Conservation (phyloP, 2,329 filamentous ascomycete genomes). For the Botrytis tulipae region DNA sequence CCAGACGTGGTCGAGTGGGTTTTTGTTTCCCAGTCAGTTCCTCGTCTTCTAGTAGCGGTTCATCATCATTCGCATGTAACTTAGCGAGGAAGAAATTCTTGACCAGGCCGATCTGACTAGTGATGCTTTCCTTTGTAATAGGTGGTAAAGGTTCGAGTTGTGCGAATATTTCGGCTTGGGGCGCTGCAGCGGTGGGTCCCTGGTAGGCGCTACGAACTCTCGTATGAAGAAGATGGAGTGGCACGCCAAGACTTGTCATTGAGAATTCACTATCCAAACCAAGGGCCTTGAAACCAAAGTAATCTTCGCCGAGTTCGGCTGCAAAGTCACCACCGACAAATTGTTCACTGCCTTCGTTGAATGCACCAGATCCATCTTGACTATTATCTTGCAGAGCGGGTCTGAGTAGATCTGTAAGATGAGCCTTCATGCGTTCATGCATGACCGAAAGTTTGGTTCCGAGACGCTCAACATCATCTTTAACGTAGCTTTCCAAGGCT, state of each 20-base stretch:
- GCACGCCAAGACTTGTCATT: conserved; percentile 82
- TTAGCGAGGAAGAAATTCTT: conserved; percentile 91
- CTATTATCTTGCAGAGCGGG: conserved; percentile 81
- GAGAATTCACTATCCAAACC: conserved; percentile 91
- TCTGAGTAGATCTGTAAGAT: conserved; percentile 88
- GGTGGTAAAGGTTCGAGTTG: conserved; percentile 69
- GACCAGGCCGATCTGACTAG: conserved; percentile 79
- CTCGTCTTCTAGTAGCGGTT: conserved; percentile 88
- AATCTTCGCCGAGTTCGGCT: conserved; percentile 96
- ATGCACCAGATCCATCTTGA: conserved; percentile 82
- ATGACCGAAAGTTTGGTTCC: conserved; percentile 75
- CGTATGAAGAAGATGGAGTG: conserved; percentile 88
- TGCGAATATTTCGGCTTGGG: conserved; percentile 55
- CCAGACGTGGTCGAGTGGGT: conserved; percentile 59
- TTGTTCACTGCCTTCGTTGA: conserved; percentile 95
- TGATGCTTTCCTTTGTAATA: conserved; percentile 74
- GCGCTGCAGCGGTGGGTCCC: conserved; percentile 58
- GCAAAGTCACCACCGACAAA: conserved; percentile 97
- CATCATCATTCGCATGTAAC: conserved; percentile 77
- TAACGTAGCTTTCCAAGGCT: conserved; percentile 79
- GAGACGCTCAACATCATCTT: conserved; percentile 88
- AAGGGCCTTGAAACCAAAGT: conserved; percentile 96
- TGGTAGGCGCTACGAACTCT: conserved; percentile 84
- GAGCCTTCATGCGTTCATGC: conserved; percentile 91
- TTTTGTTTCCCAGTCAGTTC: conserved; percentile 89